A percentile compares a stretch with the other conserved stretches of the same genome.
These are phyloP conservation scores for Phyllosticta citribraziliensis DNA, from an alignment of 2,329 filamentous ascomycete genomes.

Conservation along the genomic window DNA sequence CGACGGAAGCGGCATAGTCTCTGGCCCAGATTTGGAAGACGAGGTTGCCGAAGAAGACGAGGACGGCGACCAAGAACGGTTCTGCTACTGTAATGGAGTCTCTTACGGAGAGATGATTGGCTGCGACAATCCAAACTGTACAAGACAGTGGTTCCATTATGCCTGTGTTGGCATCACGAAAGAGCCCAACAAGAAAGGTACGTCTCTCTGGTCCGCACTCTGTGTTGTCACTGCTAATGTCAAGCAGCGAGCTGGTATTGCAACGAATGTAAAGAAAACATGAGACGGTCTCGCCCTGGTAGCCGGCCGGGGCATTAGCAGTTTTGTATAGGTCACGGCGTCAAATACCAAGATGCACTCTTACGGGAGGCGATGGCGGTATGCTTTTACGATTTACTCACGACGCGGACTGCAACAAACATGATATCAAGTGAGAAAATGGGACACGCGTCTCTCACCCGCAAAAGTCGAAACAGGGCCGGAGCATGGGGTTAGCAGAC, in stretches of 20 bases:
- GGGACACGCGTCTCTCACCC: no score
- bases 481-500: no score
- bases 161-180: conserved; percentile 52
- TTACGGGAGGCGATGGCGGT: no score
- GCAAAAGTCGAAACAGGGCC: no score
- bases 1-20: conserved; percentile 9
- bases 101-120: conserved; percentile 59
- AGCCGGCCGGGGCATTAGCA: neutral
- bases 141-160: conserved; percentile 59
- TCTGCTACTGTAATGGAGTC: conserved; percentile 57
- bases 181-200: conserved; percentile 45
- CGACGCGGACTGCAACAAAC: no score
- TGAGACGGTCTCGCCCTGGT: conserved; percentile 3
- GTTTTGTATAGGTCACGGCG: no score
- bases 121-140: conserved; percentile 55
- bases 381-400: no score
- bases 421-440: no score
- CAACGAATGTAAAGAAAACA: conserved; percentile 27
- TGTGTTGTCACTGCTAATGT: neutral
- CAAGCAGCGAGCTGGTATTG: conserved; percentile 31
- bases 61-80: conserved; percentile 46
- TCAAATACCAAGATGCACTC: no score
- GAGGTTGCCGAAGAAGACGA: conserved; percentile 25
- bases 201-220: conserved; percentile 6
- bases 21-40: conserved; percentile 18